phyloP scores from a whole-genome alignment of 495 filamentous ascomycete genomes.

The Podospora bellae-mahoneyi region DNA sequence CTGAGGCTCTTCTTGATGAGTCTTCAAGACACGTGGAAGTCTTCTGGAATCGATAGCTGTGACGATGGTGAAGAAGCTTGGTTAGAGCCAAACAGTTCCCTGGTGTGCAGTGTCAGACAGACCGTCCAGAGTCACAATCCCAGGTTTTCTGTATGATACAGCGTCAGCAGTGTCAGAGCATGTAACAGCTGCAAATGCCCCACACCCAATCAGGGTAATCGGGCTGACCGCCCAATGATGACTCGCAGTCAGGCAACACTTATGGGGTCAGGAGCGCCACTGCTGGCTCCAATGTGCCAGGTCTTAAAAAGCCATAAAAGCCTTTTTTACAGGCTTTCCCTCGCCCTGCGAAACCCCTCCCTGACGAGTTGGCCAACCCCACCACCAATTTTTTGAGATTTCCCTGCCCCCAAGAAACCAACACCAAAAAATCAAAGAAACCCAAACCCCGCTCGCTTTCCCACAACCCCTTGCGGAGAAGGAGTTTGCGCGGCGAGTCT shows the following conservation, averaged over 20 bases:
- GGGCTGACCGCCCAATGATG: conserved; percentile 23
- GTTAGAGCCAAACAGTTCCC: background rate
- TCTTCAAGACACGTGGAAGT: background rate
- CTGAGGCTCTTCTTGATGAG: background rate
- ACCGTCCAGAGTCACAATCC: background rate
- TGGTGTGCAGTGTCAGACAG: background rate
- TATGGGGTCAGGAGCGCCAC: conserved; percentile 14
- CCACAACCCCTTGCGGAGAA: background rate
- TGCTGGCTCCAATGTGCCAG: conserved; percentile 3
- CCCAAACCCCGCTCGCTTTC: conserved; percentile 10
- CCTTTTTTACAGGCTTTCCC: conserved; percentile 15
- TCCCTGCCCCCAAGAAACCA: conserved; percentile 13
- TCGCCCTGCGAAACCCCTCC: conserved; percentile 28
- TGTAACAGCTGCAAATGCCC: background rate
- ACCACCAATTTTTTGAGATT: conserved; percentile 27
- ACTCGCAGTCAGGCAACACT: conserved; percentile 15
- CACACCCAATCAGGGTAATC: conserved; percentile 1
- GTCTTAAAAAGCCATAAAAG: conserved; percentile 22
- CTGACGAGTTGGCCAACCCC: conserved; percentile 26
- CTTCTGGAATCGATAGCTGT: background rate
- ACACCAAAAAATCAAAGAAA: conserved; percentile 15
- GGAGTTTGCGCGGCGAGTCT: conserved; percentile 5
- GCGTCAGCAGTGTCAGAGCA: conserved; percentile 2
- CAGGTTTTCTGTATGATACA: background rate
- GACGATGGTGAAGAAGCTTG: background rate